Conservation (phyloP, 1,284 basidiomycete genomes). For the Ceratobasidium papillatum region DNA sequence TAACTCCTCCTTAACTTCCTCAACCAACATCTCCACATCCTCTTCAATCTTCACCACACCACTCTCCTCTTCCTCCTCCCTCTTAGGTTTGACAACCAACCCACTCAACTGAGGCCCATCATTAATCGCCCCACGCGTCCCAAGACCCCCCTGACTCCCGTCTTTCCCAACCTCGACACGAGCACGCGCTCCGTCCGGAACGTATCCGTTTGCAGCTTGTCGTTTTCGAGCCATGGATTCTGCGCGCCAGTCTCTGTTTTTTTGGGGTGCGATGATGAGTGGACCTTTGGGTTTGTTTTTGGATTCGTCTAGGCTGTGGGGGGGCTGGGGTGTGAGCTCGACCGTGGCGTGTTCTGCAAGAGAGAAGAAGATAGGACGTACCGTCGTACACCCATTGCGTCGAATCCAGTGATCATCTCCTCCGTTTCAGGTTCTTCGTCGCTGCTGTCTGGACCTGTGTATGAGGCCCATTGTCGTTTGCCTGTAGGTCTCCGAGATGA, state of each 20-base stretch:
- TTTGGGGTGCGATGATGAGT: conserved; percentile 81
- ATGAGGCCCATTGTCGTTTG: conserved; percentile 43
- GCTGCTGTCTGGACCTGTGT: conserved; percentile 60
- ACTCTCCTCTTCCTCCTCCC: conserved; percentile 50
- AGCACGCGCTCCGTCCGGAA: conserved; percentile 60
- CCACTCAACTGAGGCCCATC: conserved; percentile 71
- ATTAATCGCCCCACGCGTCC: conserved; percentile 73
- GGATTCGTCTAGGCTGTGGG: conserved; percentile 30
- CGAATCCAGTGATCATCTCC: conserved; percentile 77
- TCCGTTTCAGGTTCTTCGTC: conserved; percentile 66
- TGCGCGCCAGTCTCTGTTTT: conserved; percentile 90
- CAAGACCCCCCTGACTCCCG: conserved; percentile 81
- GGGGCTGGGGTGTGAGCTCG: conserved; percentile 32
- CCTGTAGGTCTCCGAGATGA: conserved; percentile 49
- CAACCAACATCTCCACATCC: conserved; percentile 49
- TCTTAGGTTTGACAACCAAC: conserved; percentile 58
- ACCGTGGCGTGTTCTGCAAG: conserved; percentile 48
- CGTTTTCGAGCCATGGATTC: conserved; percentile 63
- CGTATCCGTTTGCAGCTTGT: conserved; percentile 61
- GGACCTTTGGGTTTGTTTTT: conserved; percentile 60
- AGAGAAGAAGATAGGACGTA: conserved; percentile 59
- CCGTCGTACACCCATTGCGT: conserved; percentile 75
- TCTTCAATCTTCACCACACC: conserved; percentile 51
- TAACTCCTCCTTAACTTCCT: conserved; percentile 38
- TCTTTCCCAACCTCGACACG: conserved; percentile 72